phyloP scores from a whole-genome alignment of 2,329 filamentous ascomycete species.

The Lachnellula cervina region DNA sequence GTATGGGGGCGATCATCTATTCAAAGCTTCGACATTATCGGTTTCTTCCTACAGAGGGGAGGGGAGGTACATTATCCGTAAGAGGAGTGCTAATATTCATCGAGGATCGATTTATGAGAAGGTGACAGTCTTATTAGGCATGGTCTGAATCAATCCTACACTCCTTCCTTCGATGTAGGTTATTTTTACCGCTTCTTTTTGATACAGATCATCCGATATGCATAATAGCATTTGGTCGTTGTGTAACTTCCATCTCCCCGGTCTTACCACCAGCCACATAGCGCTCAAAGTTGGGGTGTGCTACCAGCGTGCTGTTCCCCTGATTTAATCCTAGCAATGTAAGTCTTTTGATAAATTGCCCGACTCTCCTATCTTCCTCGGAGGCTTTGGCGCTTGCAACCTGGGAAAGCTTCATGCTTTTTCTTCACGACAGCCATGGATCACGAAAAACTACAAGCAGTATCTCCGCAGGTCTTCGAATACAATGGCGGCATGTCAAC shows the following conservation, averaged over 20 bases:
- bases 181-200: too few species aligned
- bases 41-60: too few species aligned
- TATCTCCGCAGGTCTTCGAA: constrained; percentile 25
- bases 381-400: neutral
- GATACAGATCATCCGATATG: too few species aligned
- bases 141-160: too few species aligned
- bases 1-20: neutral
- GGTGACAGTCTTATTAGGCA: too few species aligned
- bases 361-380: neutral
- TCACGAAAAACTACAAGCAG: constrained; percentile 28
- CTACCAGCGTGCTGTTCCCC: neutral
- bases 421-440: constrained; percentile 16
- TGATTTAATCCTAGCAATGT: neutral
- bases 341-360: neutral
- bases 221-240: too few species aligned
- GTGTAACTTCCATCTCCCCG: too few species aligned
- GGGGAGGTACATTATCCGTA: too few species aligned
- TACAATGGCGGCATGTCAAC: constrained; percentile 11
- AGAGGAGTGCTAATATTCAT: too few species aligned
- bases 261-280: too few species aligned
- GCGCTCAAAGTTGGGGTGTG: neutral
- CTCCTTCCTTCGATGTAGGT: too few species aligned
- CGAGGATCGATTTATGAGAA: too few species aligned
- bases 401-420: neutral
- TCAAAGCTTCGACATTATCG: neutral